Base-by-base conservation (phyloP, 768 basidiomycete species). In the Sarcomyxa edulis region DNA sequence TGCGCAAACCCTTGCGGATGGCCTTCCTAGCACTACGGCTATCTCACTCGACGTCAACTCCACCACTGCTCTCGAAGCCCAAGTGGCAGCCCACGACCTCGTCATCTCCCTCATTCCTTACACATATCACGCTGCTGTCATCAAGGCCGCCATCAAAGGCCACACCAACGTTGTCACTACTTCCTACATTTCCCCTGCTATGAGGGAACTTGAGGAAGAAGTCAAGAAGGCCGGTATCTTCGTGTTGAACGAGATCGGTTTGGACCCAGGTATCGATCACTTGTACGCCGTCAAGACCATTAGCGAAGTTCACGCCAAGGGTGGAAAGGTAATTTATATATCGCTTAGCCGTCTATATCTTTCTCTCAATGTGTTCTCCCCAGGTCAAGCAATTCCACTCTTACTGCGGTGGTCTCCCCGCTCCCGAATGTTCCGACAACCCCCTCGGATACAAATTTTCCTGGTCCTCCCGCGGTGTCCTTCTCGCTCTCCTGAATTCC, bases 381-480 rank as follows among this genome's bases (percentile, higher is more conserved):
- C 45, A 90, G 87, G 71, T 95, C 64, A 93, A 88, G 55, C 68
- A 86, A 48, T 98, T 98, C 76, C 65, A 85, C 39, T 93, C 89
- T 0, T 96, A 91, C 75, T 98, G 95, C 48, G 93, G 94, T 55
- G 95, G 95, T 42, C 84, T 97, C 33, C 93, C 94, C 33, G 90
- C 93, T 0, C 89, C 92, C 6, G 84, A 90, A 51, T 84, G 84
- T 54, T 78, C 91, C 4, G 81, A 82, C 54, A 99, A 98, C 68
- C 93, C 96, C 2, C 83, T 98, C 40, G 95, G 95, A 8, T 99
- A 97, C 80, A 97, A 97, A 61, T 97, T 99, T 69, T 96, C 92
- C 25, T 98, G 96, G 96, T 95, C 92, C 6, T 88, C 93, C 6
- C 85, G 92, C 15, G 95, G 94, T 36, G 93, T 94, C 30, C 83